Evolutionary conservation across 257 asterid species (phyloP).

Genomic region (Solanum gracilifrons): DNA sequence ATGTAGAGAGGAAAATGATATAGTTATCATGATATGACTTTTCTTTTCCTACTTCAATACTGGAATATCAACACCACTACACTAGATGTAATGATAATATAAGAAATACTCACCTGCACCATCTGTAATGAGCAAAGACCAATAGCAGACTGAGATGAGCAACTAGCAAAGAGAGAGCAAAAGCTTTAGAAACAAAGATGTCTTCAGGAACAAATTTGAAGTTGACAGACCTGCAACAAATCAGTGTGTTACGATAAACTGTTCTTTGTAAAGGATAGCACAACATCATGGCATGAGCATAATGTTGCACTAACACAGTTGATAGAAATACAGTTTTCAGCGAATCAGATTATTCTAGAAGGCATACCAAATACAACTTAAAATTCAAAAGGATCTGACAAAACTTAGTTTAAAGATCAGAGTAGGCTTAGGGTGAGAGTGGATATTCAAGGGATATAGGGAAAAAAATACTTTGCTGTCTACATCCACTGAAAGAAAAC

Average conservation of each 20-base stretch:
- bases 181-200: conserved; percentile 28
- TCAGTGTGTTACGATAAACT: not conserved
- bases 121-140: conserved; percentile 38
- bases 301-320: not conserved
- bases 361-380: not conserved
- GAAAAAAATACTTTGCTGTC: not conserved
- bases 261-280: not conserved
- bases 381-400: not conserved
- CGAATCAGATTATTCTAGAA: not conserved
- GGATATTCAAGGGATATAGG: not conserved
- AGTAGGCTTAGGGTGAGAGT: not conserved
- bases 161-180: conserved; percentile 26
- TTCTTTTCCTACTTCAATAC: not conserved
- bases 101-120: conserved; percentile 32
- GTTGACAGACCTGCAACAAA: conserved; percentile 37
- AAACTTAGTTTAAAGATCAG: not conserved
- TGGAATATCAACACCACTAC: not conserved
- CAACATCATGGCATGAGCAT: not conserved
- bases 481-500: not conserved
- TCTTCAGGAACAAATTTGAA: conserved; percentile 46
- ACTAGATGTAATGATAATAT: not conserved
- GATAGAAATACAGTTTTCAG: not conserved
- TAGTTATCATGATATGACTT: not conserved
- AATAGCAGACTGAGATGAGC: conserved; percentile 32
- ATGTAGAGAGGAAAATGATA: not conserved